A percentile compares a stretch with the other conserved stretches of the same genome.
Evolutionary conservation across 345 rosid species (phyloP).

Genomic region (Corchorus olitorius): DNA sequence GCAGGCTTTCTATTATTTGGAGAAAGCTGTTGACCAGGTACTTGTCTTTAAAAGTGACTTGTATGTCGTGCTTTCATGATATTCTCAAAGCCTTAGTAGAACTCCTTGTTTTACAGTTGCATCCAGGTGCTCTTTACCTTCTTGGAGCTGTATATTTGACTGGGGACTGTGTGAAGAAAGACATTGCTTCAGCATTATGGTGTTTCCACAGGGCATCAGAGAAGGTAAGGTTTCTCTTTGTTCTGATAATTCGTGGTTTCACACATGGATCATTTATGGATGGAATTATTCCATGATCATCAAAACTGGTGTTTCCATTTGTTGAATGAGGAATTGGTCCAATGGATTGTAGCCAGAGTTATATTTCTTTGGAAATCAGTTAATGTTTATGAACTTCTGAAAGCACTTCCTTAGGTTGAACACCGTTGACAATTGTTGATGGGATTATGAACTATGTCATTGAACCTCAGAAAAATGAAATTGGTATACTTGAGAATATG

Average conservation of each 20-base stretch:
- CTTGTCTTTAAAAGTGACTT: conserved; percentile 12
- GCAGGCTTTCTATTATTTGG: conserved; percentile 84
- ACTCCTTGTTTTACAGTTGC: conserved; percentile 57
- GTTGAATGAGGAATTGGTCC: not conserved
- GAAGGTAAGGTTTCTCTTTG: conserved; percentile 47
- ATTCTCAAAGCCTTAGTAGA: conserved; percentile 29
- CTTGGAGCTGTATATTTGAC: conserved; percentile 83
- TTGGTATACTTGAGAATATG: not conserved
- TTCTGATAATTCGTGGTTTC: conserved; percentile 9
- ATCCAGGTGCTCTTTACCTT: conserved; percentile 96
- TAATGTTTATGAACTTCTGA: not conserved
- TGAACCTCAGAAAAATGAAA: conserved; percentile 1
- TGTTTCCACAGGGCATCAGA: conserved; percentile 92
- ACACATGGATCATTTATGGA: not conserved
- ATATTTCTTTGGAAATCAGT: not conserved
- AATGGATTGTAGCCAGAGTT: not conserved
- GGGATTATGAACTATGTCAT: not conserved
- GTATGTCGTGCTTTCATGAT: conserved; percentile 2
- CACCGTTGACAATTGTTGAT: not conserved
- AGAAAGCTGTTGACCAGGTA: conserved; percentile 96
- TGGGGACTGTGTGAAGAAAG: conserved; percentile 92
- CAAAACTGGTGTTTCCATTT: not conserved
- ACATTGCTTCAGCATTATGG: conserved; percentile 87
- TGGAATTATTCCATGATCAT: not conserved
- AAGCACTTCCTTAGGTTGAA: not conserved